These are phyloP conservation scores for Colletotrichum horii DNA, from an alignment of 2,329 filamentous ascomycete genomes.

Conservation along the genomic window DNA sequence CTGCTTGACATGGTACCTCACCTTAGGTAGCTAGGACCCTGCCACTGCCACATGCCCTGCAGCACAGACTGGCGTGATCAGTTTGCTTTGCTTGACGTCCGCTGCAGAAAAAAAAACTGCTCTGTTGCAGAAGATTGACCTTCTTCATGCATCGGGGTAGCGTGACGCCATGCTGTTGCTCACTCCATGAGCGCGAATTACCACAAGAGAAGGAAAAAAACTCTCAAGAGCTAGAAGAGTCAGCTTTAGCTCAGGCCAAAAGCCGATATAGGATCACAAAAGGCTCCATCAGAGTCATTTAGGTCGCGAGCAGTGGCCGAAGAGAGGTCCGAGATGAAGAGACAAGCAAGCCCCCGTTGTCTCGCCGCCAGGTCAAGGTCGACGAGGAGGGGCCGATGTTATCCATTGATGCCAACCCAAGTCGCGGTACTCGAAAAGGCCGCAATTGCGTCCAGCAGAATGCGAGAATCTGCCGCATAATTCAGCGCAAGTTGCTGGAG, in stretches of 20 bases:
- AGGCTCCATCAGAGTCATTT: conserved; percentile 3
- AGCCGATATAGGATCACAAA: conserved; percentile 18
- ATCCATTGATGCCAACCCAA: neutral
- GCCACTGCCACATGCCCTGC: neutral
- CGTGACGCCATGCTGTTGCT: neutral
- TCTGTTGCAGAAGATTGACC: conserved; percentile 16
- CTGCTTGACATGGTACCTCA: neutral
- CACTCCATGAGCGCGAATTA: neutral
- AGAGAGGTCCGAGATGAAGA: conserved; percentile 12
- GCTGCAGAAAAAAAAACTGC: neutral
- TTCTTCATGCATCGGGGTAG: neutral
- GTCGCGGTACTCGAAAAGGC: conserved; percentile 9
- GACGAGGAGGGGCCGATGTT: neutral
- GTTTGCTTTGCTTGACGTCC: neutral
- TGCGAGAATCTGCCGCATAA: neutral
- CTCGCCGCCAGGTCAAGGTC: neutral
- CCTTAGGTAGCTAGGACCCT: neutral
- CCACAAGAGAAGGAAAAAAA: neutral
- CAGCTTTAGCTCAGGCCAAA: neutral
- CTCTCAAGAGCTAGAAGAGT: neutral
- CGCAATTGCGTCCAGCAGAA: neutral
- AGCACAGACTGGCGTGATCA: neutral
- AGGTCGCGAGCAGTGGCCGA: conserved; percentile 4
- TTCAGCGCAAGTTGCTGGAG: neutral
- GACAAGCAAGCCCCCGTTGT: neutral